phyloP scores from a whole-genome alignment of 441 rosid genomes.

The Adansonia rubrostipa region DNA sequence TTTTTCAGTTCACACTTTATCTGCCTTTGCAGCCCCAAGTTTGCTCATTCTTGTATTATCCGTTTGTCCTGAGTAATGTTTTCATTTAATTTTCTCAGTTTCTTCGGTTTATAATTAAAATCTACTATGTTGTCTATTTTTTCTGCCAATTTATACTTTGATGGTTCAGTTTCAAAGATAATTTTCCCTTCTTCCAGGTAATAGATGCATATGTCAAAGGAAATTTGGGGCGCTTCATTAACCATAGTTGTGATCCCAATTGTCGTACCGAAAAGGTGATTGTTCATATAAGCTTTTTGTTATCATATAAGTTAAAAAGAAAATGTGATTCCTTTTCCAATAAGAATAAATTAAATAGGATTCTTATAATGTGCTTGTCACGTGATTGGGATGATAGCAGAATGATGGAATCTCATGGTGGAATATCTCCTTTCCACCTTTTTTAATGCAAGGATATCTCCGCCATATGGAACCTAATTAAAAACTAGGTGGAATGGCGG shows the following conservation, averaged over 20 bases:
- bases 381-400: not conserved
- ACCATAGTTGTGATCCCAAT: conserved; percentile 98
- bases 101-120: conserved; percentile 12
- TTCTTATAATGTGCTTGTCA: not conserved
- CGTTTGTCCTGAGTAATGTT: conserved; percentile 6
- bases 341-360: not conserved
- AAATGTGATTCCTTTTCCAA: not conserved
- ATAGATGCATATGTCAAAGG: conserved; percentile 97
- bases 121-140: not conserved
- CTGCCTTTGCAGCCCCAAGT: conserved; percentile 1
- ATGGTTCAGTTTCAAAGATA: conserved; percentile 16
- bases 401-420: not conserved
- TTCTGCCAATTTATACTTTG: conserved; percentile 23
- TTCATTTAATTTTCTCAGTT: not conserved
- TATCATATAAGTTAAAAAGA: conserved; percentile 18
- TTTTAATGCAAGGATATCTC: conserved; percentile 16
- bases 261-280: conserved; percentile 94
- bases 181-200: conserved; percentile 58
- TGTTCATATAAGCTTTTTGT: conserved; percentile 12
- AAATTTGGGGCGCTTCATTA: conserved; percentile 96
- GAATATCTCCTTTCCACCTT: not conserved
- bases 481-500: not conserved
- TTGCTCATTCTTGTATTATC: not conserved
- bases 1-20: conserved; percentile 15
- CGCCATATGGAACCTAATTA: conserved; percentile 6